phyloP scores from a whole-genome alignment of 495 filamentous ascomycete species.

The Letharia columbiana region DNA sequence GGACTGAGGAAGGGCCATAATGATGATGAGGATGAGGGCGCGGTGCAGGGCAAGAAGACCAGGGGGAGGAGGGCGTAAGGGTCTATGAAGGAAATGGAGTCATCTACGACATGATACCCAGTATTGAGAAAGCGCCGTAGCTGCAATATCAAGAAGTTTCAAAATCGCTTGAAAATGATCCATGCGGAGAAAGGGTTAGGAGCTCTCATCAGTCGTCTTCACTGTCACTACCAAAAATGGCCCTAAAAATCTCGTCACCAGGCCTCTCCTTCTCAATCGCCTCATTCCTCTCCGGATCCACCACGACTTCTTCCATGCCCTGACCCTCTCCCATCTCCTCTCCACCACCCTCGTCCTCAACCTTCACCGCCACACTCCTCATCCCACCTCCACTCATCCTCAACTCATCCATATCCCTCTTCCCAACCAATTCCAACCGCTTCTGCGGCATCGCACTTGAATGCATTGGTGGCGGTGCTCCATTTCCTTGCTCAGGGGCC shows the following conservation, averaged over 20 bases:
- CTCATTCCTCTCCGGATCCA: slow-evolving; percentile 77
- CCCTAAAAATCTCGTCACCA: slow-evolving; percentile 83
- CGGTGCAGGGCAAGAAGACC: slow-evolving; percentile 64
- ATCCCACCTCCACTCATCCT: slow-evolving; percentile 35
- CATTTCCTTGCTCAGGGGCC: slow-evolving; percentile 21
- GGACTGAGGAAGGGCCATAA: slow-evolving; percentile 78
- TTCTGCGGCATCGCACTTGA: slow-evolving; percentile 24
- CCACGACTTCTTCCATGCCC: slow-evolving; percentile 29
- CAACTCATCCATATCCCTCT: slow-evolving; percentile 46
- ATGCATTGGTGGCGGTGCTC: slow-evolving; percentile 6
- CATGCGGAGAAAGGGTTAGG: too few species aligned
- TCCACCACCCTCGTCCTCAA: slow-evolving; percentile 10
- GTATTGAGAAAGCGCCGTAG: neutral
- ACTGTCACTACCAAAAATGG: slow-evolving; percentile 85
- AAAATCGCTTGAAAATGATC: neutral
- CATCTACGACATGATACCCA: slow-evolving; percentile 11
- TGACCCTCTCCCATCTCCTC: slow-evolving; percentile 8
- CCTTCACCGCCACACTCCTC: slow-evolving; percentile 13
- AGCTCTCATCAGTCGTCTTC: slow-evolving; percentile 48
- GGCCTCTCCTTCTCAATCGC: slow-evolving; percentile 75
- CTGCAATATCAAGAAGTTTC: neutral
- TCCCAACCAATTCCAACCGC: slow-evolving; percentile 36
- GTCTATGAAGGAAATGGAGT: neutral
- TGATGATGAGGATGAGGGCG: slow-evolving; percentile 73
- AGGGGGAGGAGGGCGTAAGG: slow-evolving; percentile 45